Evolutionary conservation across 768 basidiomycete genomes (phyloP).

Genomic region (Lactarius hengduanensis): DNA sequence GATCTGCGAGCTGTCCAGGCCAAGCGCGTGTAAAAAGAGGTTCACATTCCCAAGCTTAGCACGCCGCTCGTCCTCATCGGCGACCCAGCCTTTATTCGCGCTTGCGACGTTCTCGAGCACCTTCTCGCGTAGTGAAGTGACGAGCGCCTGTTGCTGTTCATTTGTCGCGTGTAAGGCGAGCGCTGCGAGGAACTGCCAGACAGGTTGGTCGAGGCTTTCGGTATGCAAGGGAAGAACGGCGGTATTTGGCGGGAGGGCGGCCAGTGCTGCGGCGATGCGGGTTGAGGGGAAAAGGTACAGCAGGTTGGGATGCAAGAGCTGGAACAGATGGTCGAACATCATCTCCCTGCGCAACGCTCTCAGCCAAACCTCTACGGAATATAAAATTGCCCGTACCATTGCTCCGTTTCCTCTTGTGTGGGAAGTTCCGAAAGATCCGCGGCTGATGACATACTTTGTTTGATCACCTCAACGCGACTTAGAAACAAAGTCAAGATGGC

Average conservation of each 20-base stretch:
- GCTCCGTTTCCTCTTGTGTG: slow-evolving; percentile 70
- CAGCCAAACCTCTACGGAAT: slow-evolving; percentile 14
- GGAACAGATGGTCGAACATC: slow-evolving; percentile 86
- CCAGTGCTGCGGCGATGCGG: slow-evolving; percentile 50
- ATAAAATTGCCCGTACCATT: slow-evolving; percentile 53
- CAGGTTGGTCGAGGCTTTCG: slow-evolving; percentile 79
- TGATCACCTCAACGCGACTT: slow-evolving; percentile 90
- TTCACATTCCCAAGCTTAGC: slow-evolving; percentile 92
- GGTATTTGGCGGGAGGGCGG: slow-evolving; percentile 37
- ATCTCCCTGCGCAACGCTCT: slow-evolving; percentile 57
- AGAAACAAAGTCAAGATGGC: slow-evolving; percentile 88
- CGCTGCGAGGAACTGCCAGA: slow-evolving; percentile 94
- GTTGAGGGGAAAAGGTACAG: slow-evolving; percentile 87
- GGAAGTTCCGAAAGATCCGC: slow-evolving; percentile 56
- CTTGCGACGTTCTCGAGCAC: slow-evolving; percentile 86
- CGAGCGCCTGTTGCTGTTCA: slow-evolving; percentile 87
- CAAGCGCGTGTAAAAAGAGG: slow-evolving; percentile 80
- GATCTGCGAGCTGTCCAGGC: slow-evolving; percentile 71
- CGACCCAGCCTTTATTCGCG: slow-evolving; percentile 73
- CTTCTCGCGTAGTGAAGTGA: slow-evolving; percentile 85
- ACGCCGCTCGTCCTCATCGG: slow-evolving; percentile 68
- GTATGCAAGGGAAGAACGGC: slow-evolving; percentile 41
- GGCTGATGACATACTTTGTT: slow-evolving; percentile 59
- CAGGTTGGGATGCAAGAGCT: slow-evolving; percentile 73
- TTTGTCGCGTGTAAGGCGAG: slow-evolving; percentile 80